These are phyloP conservation scores for Elaeis guineensis DNA, from an alignment of 176 grass and related monocot species.

Conservation along the genomic window DNA sequence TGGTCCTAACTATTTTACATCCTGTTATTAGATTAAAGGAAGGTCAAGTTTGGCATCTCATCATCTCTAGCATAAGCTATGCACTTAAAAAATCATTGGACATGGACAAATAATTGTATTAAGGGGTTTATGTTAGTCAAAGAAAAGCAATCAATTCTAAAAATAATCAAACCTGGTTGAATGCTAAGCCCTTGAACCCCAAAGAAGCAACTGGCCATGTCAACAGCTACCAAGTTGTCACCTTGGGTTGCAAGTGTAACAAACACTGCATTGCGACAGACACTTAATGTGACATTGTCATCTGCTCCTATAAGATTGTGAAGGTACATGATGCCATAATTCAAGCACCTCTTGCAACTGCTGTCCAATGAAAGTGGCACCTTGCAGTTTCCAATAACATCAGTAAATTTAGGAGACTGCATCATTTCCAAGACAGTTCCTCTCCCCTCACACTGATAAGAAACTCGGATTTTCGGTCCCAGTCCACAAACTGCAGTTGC, in stretches of 20 bases:
- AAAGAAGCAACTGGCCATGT: conserved; percentile 85
- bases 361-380: conserved; percentile 63
- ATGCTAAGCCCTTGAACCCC: conserved; percentile 72
- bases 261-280: conserved; percentile 80
- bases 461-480: conserved; percentile 83
- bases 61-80: too few relatives aligned
- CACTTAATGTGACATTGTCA: conserved; percentile 76
- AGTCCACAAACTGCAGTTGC: conserved; percentile 58
- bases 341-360: conserved; percentile 94
- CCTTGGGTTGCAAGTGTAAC: conserved; percentile 70
- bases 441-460: conserved; percentile 78
- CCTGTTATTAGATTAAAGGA: too few relatives aligned
- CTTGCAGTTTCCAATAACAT: conserved; percentile 79
- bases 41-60: too few relatives aligned
- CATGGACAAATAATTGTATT: neutral
- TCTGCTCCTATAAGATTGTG: conserved; percentile 60
- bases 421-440: conserved; percentile 85
- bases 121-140: neutral
- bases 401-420: conserved; percentile 77
- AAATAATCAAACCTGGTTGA: conserved; percentile 42
- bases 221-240: conserved; percentile 46
- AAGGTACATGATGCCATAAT: conserved; percentile 81
- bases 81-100: too few relatives aligned
- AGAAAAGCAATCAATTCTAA: conserved; percentile 12
- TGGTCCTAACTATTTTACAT: too few relatives aligned